phyloP scores from a whole-genome alignment of 495 filamentous ascomycete genomes.

The Usnea hakonensis region DNA sequence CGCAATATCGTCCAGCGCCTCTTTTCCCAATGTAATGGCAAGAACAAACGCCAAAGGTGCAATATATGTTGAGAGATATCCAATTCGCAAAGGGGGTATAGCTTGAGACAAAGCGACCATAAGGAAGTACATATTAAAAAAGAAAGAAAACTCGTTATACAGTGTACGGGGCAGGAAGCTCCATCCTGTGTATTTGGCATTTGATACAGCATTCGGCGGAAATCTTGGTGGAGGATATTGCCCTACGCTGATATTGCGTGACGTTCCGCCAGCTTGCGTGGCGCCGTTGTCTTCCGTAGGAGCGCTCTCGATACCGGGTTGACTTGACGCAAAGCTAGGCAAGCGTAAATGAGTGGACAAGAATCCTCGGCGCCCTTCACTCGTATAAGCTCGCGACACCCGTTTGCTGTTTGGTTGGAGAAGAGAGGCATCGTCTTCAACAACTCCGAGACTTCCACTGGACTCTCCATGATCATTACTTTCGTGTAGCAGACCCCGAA shows the following conservation, averaged over 20 bases:
- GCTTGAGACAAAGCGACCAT: constrained; percentile 90
- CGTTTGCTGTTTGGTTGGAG: constrained; percentile 30
- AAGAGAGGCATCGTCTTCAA: constrained; percentile 60
- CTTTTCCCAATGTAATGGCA: constrained; percentile 85
- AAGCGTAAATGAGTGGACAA: constrained; percentile 36
- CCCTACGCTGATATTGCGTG: constrained; percentile 24
- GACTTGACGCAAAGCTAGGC: constrained; percentile 44
- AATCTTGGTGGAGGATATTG: constrained; percentile 45
- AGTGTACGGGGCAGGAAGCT: constrained; percentile 89
- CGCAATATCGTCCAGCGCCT: constrained; percentile 89
- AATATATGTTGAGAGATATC: constrained; percentile 90
- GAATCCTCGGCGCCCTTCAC: constrained; percentile 3
- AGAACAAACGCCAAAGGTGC: constrained; percentile 89
- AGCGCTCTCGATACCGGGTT: constrained; percentile 7
- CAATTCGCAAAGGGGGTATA: constrained; percentile 80
- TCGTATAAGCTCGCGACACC: constrained; percentile 5
- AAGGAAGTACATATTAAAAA: constrained; percentile 98
- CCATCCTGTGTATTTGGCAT: constrained; percentile 96
- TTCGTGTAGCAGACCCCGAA: constrained; percentile 50
- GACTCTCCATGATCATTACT: constrained; percentile 41
- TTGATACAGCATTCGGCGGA: constrained; percentile 84
- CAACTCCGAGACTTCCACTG: constrained; percentile 38
- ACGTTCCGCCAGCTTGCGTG: constrained; percentile 13
- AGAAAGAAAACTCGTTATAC: constrained; percentile 99
- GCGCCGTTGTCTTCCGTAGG: not conserved